Evolutionary conservation across 2,329 filamentous ascomycete species (phyloP), one percentile per base, ranked within the genome.

Genomic region (Exophiala dermatitidis): DNA sequence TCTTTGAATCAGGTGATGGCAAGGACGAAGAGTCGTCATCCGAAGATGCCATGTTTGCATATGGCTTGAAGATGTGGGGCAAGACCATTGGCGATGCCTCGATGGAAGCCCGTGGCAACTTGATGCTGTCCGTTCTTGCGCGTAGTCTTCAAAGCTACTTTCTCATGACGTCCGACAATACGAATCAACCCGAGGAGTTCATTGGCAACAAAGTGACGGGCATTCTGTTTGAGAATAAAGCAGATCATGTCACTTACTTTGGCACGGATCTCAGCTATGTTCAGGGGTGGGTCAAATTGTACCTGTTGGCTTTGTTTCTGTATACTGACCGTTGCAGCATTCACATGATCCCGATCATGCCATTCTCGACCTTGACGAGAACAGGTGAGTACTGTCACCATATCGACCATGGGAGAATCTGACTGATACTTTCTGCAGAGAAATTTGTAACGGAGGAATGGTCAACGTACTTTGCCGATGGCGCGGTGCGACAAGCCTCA

Each of bases 41-140:
- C 0, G 91, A 97, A 71, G 93, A 97, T 69, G 82, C 83, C 59
- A 90, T 96, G 82, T 84, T 86, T 55, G 81, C 83, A 4, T 95
- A 93, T 68, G 88, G 86, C 0, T 71, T 96, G 65, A 95, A 95
- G 75, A 88, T 97, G 84, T 97, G 93, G 93, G 93, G 90, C 3
- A 78, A 77, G 33, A 84, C 86, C 2, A 83, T 77, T 58, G 83
- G 85, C n/a, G 85, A 97, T 69, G 70, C 70, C 3, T 83, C 85
- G 61, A 84, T 96, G 79, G 88, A 91, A 68, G 85, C 85, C 45
- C 78, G 89, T 65, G 85, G 87, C 12, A 91, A 90, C 62, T 73
- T 98, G 50, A 90, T 94, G 80, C 79, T 97, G 26, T 81, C 86
- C 1, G 75, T 97, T 51, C 80, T 91, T 62, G 76, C 83, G 5